Evolutionary conservation across 345 rosid species (phyloP), one percentile per base, ranked within the genome.

Genomic region (Brassica juncea): DNA sequence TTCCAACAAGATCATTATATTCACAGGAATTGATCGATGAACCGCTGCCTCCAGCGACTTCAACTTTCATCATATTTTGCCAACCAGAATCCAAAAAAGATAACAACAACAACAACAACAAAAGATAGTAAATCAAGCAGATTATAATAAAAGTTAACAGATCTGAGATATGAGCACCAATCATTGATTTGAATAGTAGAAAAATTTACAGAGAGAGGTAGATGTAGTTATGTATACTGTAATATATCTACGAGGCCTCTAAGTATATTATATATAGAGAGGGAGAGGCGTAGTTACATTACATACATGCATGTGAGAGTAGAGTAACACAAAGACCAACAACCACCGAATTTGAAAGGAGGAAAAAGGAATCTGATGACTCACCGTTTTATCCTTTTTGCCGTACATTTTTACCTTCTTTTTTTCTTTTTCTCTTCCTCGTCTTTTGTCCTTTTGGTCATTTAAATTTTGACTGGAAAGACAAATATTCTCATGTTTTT

Each of bases 11-110:
- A 23, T 80, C 67, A 70, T 74, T 76, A 80, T 77, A 80, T 77
- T 80, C 34, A 77, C 95, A 93, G 82, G 94, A 94, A 90, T 82
- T 86, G 97, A 94, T 94, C 97, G 97, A 94, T 94, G 90, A 94
- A 94, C 98, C 94, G 92, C 98, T 94, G 98, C 95, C 90, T 94
- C 98, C 97, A 91, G 90, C 85, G 94, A 87, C 87, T 84, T 86
- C 96, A 94, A 76, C 72, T 62, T 66, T 73, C 37, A 32, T 39
- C 55, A 72, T 65, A 65, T 70, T 67, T 25, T 10, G 32, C 65
- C 14, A 71, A 57, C 2, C 16, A 42, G 12, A 31, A 68, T 15
- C 10, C 27, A n/a, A 9, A 5, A 11, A 4, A 6, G 8, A 6
- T 27, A 28, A 11, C 0, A 35, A 21, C 25, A 31, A 28, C n/a